Base-by-base conservation (phyloP, 257 asterid genomes). In the Eustoma russellianum region DNA sequence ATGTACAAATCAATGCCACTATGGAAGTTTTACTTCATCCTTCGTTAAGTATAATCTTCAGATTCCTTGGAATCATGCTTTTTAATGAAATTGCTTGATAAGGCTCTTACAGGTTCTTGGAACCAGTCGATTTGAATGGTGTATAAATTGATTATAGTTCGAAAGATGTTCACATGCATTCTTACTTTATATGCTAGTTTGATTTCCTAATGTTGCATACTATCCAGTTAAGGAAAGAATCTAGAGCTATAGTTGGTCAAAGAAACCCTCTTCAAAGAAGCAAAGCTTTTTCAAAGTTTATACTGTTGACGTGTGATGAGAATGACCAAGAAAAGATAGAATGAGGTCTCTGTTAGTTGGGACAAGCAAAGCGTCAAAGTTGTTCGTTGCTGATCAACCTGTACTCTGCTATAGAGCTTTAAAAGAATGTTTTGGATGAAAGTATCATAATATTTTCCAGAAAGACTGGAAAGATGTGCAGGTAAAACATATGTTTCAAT, bases 161-260 rank as follows among this genome's bases (percentile, higher is more conserved):
- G 53, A 75, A 53, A 64, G 53, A 74, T 56, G 66, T 57, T 74
- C 40, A 35, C 19, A 61, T 65, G 63, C 41, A 59, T 63, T 63
- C 44, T 62, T 61, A 51, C 46, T 56, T 46, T 18, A 64, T 55
- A 50, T 56, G 53, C 24, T 64, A 48, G 50, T 62, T 79, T 85
- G 71, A 81, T 79, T 70, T 74, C 75, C 73, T 80, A 68, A 70
- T 75, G 78, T 70, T 86, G 94, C 84, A 64, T 78, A 69, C 74
- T 65, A 79, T 81, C 83, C 95, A 83, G 97, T 89, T 74, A 85
- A 83, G 70, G 70, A 83, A 82, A 74, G 92, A 83, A 79, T 74
- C 74, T 89, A 83, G 72, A 80, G 93, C 82, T 85, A 70, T 82
- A 81, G 75, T 83, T 85, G 81, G 92, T 79, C 83, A 81, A 83